These are phyloP conservation scores for Coemansia sp. DNA, from an alignment of 192 early-diverging fungal species.

Conservation along the genomic window DNA sequence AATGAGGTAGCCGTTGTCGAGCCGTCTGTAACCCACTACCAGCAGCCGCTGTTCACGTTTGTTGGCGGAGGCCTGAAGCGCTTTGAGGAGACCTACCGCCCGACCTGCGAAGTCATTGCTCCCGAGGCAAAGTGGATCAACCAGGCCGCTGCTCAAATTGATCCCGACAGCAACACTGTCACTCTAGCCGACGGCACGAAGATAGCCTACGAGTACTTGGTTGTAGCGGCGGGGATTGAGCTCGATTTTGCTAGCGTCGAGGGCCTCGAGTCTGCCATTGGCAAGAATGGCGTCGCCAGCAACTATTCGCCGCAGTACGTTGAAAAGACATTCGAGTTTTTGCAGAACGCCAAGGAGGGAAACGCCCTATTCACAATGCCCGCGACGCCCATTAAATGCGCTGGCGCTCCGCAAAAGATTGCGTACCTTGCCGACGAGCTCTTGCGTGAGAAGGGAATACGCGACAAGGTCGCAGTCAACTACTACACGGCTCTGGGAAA, in stretches of 20 bases:
- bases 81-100: constrained; percentile 63
- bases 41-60: constrained; percentile 90
- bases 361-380: constrained; percentile 87
- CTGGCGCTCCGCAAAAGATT: constrained; percentile 86
- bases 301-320: constrained; percentile 78
- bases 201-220: constrained; percentile 63
- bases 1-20: constrained; percentile 72
- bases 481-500: constrained; percentile 81
- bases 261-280: constrained; percentile 68
- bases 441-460: constrained; percentile 67
- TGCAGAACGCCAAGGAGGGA: constrained; percentile 56
- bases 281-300: constrained; percentile 78
- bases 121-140: constrained; percentile 71
- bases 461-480: constrained; percentile 63
- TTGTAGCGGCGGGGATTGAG: constrained; percentile 77
- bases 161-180: constrained; percentile 69
- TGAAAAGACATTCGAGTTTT: constrained; percentile 67
- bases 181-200: constrained; percentile 60
- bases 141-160: constrained; percentile 64
- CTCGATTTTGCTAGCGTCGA: constrained; percentile 73
- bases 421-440: constrained; percentile 82
- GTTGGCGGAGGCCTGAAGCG: constrained; percentile 83
- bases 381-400: constrained; percentile 82
- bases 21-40: constrained; percentile 68
- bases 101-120: constrained; percentile 70